Evolutionary conservation across 2,329 filamentous ascomycete species (phyloP), one percentile per base, ranked within the genome.

Genomic region (Fusarium begoniae): DNA sequence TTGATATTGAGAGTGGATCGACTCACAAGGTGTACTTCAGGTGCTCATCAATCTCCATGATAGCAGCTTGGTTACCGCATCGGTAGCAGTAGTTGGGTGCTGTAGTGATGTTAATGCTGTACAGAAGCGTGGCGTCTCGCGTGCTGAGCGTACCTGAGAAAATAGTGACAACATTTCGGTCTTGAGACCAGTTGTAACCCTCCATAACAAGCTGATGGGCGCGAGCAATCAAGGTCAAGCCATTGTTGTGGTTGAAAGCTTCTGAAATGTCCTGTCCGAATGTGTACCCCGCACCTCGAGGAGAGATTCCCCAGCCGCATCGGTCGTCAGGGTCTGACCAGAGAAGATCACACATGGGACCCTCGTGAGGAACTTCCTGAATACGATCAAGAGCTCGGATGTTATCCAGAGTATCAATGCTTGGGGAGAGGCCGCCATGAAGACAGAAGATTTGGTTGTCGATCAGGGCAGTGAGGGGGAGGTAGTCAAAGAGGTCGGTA

Each of bases 41-140:
- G 84, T 98, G 95, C 86, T 99, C 96, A 77, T 98, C 96, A 84
- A 99, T 99, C 85, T 98, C 96, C 96, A 99, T 99, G 83, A 99
- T 98, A n/a, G 96, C 96, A 65, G 96, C 96, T 85, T 98, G 96
- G 85, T 99, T 99, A 81, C 96, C 96, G 82, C 96, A 99, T 83
- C 96, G 91, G 89, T 99, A 98, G 87, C 96, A 99, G 88, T 99
- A 99, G 84, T 96, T 96, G 73, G 93, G 93, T 61, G 93, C 93
- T 91, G 80, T 28, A 18, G 41, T 44, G 20, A 50, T 50, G 47
- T 75, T 51, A 74, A 43, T 60, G 20, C 22, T 54, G 35, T 13
- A 26, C 41, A 18, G n/a, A 54, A 45, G 18, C 20, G 18, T 43
- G 35, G 70, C 62, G 40, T 24, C 28, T 54, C 13, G 51, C n/a